These are phyloP conservation scores for Alternaria gaisen DNA, from an alignment of 2,329 filamentous ascomycete genomes.

Conservation along the genomic window DNA sequence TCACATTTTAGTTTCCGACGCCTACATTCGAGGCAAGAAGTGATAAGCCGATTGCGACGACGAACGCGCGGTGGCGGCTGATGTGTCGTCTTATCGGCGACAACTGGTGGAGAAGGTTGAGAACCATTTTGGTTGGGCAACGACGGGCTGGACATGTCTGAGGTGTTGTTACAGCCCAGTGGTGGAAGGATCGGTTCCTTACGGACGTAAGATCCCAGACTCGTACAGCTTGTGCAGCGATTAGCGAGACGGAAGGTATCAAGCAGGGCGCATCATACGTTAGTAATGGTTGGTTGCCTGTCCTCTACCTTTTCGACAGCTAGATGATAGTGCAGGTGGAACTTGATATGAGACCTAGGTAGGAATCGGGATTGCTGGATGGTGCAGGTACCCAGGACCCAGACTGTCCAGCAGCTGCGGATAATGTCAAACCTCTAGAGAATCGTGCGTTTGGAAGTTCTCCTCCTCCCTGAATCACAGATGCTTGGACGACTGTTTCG, in stretches of 20 bases:
- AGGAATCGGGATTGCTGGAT: neutral
- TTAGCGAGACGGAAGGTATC: slow-evolving; percentile 11
- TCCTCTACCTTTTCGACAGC: neutral
- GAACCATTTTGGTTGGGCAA: slow-evolving; percentile 6
- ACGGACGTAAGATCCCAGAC: slow-evolving; percentile 11
- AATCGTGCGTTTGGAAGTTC: neutral
- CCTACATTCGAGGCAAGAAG: slow-evolving; percentile 58
- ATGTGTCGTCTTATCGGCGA: slow-evolving; percentile 26
- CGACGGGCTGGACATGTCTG: slow-evolving; percentile 17
- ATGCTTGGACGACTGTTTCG: neutral
- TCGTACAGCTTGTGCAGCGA: neutral
- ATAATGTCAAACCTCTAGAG: neutral
- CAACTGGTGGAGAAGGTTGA: slow-evolving; percentile 4
- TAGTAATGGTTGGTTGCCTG: neutral
- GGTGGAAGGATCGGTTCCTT: neutral
- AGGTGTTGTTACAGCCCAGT: neutral
- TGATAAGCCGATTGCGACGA: slow-evolving; percentile 51
- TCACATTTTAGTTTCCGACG: slow-evolving; percentile 82
- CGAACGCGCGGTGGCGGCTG: slow-evolving; percentile 43
- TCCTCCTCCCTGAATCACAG: neutral
- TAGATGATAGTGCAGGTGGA: neutral
- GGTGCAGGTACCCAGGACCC: neutral
- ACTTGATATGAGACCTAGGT: neutral
- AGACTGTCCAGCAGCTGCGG: neutral
- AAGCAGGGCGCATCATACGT: slow-evolving; percentile 7